Evolutionary conservation across 257 asterid genomes (phyloP), one percentile per base, ranked within the genome.

Genomic region (Petunia secreta): DNA sequence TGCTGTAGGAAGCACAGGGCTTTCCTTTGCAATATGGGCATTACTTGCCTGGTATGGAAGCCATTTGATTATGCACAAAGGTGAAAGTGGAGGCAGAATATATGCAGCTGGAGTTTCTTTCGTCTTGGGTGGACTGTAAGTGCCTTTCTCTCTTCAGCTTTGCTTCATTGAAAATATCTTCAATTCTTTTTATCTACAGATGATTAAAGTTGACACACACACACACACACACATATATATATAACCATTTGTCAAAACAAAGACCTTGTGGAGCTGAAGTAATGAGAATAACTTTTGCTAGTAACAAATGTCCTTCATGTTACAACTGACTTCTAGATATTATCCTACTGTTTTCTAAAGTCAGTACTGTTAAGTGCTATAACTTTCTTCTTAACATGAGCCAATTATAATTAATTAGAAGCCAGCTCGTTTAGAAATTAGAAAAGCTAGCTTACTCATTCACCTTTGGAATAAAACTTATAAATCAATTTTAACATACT

Each of bases 11-110:
- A 92, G 98, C 63, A 86, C 91, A 0, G 98, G 98, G 2, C 65
- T 94, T 75, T 82, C 94, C 1, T 94, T 94, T 41, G 97, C 98
- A 0, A 94, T 94, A 48, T 94, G 98, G 98, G 98, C 93, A 15
- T 86, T 94, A 80, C 92, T 94, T 58, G 94, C 98, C 69, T 94
- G 98, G 98, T 94, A 94, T 65, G 98, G 98, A 25, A 94, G 97
- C 54, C 93, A 68, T 75, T 84, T 94, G 53, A 63, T 94, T 15
- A 92, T 94, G 91, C 87, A 92, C 82, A 92, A 84, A 71, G 97
- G 98, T 38, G 97, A 94, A 73, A 92, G 87, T 75, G 98, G 98
- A 0, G 98, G 98, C 15, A 88, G 89, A 81, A 87, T 94, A 80
- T 92, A 94, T 80, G 93, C 97, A 1, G 89, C 98, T 10, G 97